Base-by-base conservation (phyloP, 352 stramenopile species). In the Phytophthora cactorum region DNA sequence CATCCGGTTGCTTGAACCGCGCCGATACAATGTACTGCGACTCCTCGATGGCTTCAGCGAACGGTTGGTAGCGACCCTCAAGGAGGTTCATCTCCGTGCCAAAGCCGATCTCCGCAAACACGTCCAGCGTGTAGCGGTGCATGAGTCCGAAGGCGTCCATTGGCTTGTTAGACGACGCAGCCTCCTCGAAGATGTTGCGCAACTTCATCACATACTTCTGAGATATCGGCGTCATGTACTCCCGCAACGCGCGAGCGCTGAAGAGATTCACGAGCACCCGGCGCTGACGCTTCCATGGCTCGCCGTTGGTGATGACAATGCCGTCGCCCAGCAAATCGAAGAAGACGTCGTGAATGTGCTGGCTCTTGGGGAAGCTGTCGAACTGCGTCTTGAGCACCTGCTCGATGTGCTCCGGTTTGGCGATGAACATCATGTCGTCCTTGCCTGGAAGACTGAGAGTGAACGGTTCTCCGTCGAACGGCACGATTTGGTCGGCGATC, bases 341-440 rank as follows among this genome's bases (percentile, higher is more conserved):
- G 31, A 78, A 73, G 12, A 79, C 68, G 34, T 78, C 59, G 64
- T 72, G 55, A 31, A 87, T 77, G 38, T 75, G 70, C 22, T 75
- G 49, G 25, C 82, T 83, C 58, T 91, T 90, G 27, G 70, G 69
- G 58, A 90, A 93, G 51, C 78, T 84, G 57, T 78, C 66, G 63
- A 88, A 91, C 52, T 89, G 75, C 32, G 64, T 67, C 52, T 77
- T 74, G 9, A 75, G 58, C 39, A 83, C 72, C 47, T 81, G 61
- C 46, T 83, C 72, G 14, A 77, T 66, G 12, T 70, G 64, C 25
- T 77, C 59, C 6, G 72, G 59, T 46, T 74, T 74, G 22, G 64
- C 59, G 14, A 81, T 52, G 56, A 81, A 74, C 65, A 83, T 66
- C 58, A 84, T 75, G 49, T 75, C 65, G 22, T 67, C 59, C 54